Base-by-base conservation (phyloP, 2,329 filamentous ascomycete species). In the Alternaria arbusti region DNA sequence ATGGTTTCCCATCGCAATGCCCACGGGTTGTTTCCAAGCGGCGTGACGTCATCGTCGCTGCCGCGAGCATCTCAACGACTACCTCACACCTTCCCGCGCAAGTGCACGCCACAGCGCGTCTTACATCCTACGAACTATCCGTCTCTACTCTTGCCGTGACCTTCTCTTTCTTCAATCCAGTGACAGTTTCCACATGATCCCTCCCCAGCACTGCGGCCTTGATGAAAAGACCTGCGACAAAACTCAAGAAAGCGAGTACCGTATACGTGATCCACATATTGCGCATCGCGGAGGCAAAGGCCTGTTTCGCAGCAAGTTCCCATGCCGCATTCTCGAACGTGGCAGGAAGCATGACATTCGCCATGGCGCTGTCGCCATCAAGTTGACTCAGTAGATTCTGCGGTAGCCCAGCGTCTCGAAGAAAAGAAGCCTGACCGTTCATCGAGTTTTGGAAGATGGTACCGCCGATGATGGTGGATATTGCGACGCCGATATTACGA, bases 361-460 rank as follows among this genome's bases (percentile, higher is more conserved):
- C 85, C 22, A 87, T 85, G 25, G 90, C 87, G 60, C 85, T 84
- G 64, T 82, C 79, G 11, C 89, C 89, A 3, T 87, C 84, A 2
- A 92, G 81, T 54, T 82, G 72, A 6, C 76, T 67, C 0, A 87
- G 84, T 2, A 86, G 74, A 2, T 85, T 72, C 0, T 80, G 76
- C 0, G 86, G 85, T 0, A 92, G 81, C 2, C 82, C 80, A 4
- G 84, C 81, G 22, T 79, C 73, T 4, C 51, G 81, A 71, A 68
- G 89, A 80, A 12, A 72, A 67, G 78, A 73, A 11, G 82, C 82
- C 65, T 87, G 85, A 54, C 79, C 82, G 66, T 88, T 81, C 88
- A 93, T 91, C 51, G 86, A 83, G 67, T 86, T 86, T 58, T 86
- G 83, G 64, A 86, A 85, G 5, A 86, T 81, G 0, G 85, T 84